These are phyloP conservation scores for Niebla homalea DNA, from an alignment of 495 filamentous ascomycete species.

Conservation along the genomic window DNA sequence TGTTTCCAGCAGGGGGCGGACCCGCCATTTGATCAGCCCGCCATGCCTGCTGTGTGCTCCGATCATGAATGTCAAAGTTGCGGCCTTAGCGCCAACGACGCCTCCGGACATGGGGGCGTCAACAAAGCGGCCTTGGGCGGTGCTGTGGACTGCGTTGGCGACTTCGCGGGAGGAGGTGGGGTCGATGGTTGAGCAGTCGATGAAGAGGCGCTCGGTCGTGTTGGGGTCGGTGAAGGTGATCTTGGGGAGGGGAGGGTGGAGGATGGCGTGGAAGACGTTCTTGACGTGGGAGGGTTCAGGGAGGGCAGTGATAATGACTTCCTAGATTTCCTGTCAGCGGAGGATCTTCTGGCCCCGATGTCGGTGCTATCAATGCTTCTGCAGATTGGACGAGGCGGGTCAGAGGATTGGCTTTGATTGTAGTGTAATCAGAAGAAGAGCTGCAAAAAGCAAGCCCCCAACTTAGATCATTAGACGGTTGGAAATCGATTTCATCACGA, in stretches of 20 bases:
- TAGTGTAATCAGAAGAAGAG: constrained; percentile 40
- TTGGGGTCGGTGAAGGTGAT: constrained; percentile 1
- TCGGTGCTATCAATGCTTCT: background rate
- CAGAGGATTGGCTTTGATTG: constrained; percentile 55
- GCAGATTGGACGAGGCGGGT: background rate
- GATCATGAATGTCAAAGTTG: constrained; percentile 67
- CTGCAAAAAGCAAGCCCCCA: constrained; percentile 27
- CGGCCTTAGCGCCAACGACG: constrained; percentile 56
- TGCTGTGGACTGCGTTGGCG: constrained; percentile 35
- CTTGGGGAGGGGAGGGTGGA: constrained; percentile 21
- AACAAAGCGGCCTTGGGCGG: constrained; percentile 40
- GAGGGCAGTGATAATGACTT: constrained; percentile 65
- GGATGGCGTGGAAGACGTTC: constrained; percentile 52
- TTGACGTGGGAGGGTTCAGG: constrained; percentile 72
- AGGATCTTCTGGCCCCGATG: too few relatives aligned
- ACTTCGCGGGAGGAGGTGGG: constrained; percentile 54
- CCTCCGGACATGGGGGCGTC: constrained; percentile 67
- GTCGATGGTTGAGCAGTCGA: constrained; percentile 78
- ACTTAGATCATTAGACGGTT: constrained; percentile 47
- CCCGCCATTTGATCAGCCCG: constrained; percentile 32
- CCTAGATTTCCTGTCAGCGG: constrained; percentile 29
- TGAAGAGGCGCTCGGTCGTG: constrained; percentile 39
- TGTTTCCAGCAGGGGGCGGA: constrained; percentile 45
- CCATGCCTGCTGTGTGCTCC: constrained; percentile 35
- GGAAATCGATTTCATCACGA: constrained; percentile 40